Base-by-base conservation (phyloP, 2,329 filamentous ascomycete genomes). In the Trichoderma simmonsii region DNA sequence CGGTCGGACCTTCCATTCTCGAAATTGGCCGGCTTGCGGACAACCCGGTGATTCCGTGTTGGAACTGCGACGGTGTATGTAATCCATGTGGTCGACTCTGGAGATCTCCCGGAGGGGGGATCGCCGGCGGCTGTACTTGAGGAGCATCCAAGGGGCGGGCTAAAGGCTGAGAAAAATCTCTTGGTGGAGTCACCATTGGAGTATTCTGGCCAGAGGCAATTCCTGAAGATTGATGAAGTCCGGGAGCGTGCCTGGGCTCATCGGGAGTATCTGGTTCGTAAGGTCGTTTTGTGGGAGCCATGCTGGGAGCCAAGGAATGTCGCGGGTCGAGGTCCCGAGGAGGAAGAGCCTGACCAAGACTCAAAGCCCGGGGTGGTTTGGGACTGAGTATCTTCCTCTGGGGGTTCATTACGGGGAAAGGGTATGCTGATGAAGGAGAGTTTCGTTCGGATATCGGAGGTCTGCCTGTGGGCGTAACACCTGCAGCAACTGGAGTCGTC, bases 131-230 rank as follows among this genome's bases (percentile, higher is more conserved):
- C 7, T 28, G 28, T 28, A 75, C 74, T 54, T 76, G 77, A 9
- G 75, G 68, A 56, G 73, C 75, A 15, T 77, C 78, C 18, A 73
- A 73, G n/a, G 72, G 73, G 59, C 73, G 73, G 12, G 80, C 68
- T 26, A 75, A 73, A 9, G 82, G 77, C n/a, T 84, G 82, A 6
- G 82, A 81, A 57, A 81, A 74, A 26, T 81, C 77, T 59, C 82
- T 79, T 62, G 79, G 74, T 6, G 79, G 77, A 32, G 78, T 76
- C 7, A 79, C 75, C 73, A 73, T 69, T 32, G 72, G 72, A 32
- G 71, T 73, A 57, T 73, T 77, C 30, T 71, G 75, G 32, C 71
- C 72, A n/a, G 77, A 73, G 4, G 76, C 74, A 61, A 77, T 74
- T n/a, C 75, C 74, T 6, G 75, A 70, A 26, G 76, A 71, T 43